Base-by-base conservation (phyloP, 192 early-diverging fungal species). In the Coemansia sp. region DNA sequence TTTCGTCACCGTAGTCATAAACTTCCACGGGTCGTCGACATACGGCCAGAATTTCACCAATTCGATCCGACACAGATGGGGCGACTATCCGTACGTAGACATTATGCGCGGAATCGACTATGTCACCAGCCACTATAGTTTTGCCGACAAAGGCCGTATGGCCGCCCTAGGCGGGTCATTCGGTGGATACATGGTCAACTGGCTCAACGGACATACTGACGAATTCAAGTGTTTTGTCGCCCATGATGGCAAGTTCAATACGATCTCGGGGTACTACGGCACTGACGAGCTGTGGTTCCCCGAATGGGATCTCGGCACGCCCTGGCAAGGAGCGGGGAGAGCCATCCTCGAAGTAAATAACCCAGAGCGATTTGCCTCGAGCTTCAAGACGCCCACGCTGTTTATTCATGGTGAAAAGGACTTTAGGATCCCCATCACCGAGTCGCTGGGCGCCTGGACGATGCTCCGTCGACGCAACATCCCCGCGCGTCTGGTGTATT, bases 121-220 rank as follows among this genome's bases (percentile, higher is more conserved):
- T 55, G 82, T 89, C 26, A 53, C 89, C 13, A 85, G 80, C 28
- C 83, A 73, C 35, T 88, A 84, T 66, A 39, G 65, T 5, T 69
- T 69, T 40, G 72, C 92, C 86, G 91, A 93, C 72, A 40, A 65
- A 4, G 63, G 60, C 2, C 82, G 88, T 11, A 71, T 93, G 30
- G 81, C 79, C 35, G 91, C 83, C 32, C 67, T 93, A 33, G 93
- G 93, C 52, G 92, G 89, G 6, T 88, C 86, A 3, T 94, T 92
- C 73, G 93, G 93, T 69, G 92, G 91, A 16, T 92, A 87, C 72
- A 91, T 91, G 93, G 83, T 91, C 53, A 94, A 94, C 82, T 94
- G 92, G 91, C 78, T 94, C 70, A 94, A 94, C 66, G 88, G 87
- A 7, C 88, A 93, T 64, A 91, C 89, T 61, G 90, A 93, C 66